phyloP scores from a whole-genome alignment of 139 green algal species.

The Coelastrella sp. region DNA sequence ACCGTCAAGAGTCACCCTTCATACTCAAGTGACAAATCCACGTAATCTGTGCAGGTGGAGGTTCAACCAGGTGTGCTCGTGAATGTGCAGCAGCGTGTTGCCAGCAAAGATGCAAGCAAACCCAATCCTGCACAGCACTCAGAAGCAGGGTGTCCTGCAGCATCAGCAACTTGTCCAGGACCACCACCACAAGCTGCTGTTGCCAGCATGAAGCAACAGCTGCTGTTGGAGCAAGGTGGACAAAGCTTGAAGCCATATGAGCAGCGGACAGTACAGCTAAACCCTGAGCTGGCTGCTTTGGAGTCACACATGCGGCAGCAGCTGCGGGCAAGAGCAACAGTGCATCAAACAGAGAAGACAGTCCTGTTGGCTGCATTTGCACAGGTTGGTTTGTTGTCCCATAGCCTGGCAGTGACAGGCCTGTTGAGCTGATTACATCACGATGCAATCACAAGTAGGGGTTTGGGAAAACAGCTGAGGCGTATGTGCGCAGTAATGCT shows the following conservation, averaged over 20 bases:
- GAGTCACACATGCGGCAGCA: constrained; percentile 57
- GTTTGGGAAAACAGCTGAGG: background rate
- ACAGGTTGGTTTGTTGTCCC: constrained; percentile 39
- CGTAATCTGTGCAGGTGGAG: constrained; percentile 4
- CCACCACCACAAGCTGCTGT: constrained; percentile 6
- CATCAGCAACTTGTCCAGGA: constrained; percentile 10
- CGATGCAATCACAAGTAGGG: background rate
- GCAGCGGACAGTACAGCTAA: constrained; percentile 37
- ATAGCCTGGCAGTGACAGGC: background rate
- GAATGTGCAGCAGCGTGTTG: constrained; percentile 7
- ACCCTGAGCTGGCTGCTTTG: constrained; percentile 49
- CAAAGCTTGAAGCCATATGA: background rate
- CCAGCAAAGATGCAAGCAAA: background rate
- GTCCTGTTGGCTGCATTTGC: constrained; percentile 64
- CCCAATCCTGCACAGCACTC: background rate
- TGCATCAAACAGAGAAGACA: constrained; percentile 54
- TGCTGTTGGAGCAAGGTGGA: background rate
- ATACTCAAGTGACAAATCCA: background rate
- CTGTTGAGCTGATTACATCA: too few relatives aligned
- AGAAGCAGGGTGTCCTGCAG: background rate
- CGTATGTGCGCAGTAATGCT: background rate
- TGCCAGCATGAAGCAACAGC: background rate
- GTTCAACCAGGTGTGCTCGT: constrained; percentile 1
- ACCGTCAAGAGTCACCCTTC: background rate
- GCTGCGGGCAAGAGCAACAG: constrained; percentile 41